Conservation (phyloP, 2,329 filamentous ascomycete genomes). For the Dactylellina parvicollis region DNA sequence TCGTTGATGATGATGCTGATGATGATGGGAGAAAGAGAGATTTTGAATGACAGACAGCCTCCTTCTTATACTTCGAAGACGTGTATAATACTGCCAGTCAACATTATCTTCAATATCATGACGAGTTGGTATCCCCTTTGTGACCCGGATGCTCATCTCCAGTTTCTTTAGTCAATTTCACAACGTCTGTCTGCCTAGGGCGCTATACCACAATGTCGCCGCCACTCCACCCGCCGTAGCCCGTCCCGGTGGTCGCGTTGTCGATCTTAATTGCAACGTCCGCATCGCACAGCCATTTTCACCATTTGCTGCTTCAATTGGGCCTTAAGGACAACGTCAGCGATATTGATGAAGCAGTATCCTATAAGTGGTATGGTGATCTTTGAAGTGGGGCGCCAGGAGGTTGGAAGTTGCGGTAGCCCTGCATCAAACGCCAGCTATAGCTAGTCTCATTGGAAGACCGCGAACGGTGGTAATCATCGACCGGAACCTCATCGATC, state of each 20-base stretch:
- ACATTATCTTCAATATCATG: neutral
- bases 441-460: neutral
- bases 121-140: neutral
- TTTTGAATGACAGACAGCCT: neutral
- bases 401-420: neutral
- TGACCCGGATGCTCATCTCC: neutral
- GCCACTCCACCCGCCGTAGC: neutral
- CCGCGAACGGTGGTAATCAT: conserved; percentile 4
- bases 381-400: conserved; percentile 12
- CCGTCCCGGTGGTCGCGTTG: neutral
- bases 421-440: neutral
- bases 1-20: conserved; percentile 24
- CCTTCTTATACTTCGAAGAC: conserved; percentile 36
- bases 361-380: conserved; percentile 14
- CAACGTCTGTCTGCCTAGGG: conserved; percentile 5
- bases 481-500: too few species aligned
- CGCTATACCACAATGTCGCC: conserved; percentile 4
- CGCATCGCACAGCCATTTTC: neutral
- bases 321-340: conserved; percentile 12
- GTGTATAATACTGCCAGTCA: neutral
- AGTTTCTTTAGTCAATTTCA: neutral
- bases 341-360: neutral
- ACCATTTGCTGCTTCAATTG: neutral
- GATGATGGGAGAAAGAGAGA: conserved; percentile 1
- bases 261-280: conserved; percentile 29